phyloP scores from a whole-genome alignment of 371 early-diverging fungal species.

The Chytridium lagenaria region DNA sequence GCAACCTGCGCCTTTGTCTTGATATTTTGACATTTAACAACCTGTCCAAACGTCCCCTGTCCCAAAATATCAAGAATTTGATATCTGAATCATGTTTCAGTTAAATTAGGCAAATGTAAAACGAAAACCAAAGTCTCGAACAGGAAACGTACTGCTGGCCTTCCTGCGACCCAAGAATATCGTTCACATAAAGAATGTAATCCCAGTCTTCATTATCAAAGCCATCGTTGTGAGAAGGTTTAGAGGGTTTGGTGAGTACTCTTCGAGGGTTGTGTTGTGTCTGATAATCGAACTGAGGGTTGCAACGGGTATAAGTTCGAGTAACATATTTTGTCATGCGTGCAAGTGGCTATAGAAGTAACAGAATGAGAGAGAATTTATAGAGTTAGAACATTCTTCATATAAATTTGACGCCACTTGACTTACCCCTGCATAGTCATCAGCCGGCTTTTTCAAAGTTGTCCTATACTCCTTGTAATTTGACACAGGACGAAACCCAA shows the following conservation, averaged over 20 bases:
- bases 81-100: conserved; percentile 59
- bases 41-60: conserved; percentile 98
- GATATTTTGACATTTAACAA: conserved; percentile 89
- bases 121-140: not conserved
- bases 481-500: conserved; percentile 16
- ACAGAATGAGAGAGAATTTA: not conserved
- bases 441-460: conserved; percentile 5
- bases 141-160: conserved; percentile 70
- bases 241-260: conserved; percentile 91
- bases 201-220: conserved; percentile 93
- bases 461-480: conserved; percentile 17
- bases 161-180: conserved; percentile 83
- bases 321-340: conserved; percentile 45
- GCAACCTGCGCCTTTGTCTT: conserved; percentile 87
- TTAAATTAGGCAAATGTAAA: not conserved
- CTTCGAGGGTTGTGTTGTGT: conserved; percentile 78
- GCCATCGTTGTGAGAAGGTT: conserved; percentile 86
- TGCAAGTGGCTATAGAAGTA: conserved; percentile 25
- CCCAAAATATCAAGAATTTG: conserved; percentile 91
- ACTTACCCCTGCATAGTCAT: not conserved
- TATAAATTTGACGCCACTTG: too few species aligned
- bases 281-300: conserved; percentile 76
- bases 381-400: too few species aligned
- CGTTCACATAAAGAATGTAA: conserved; percentile 94
- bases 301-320: conserved; percentile 73